These are phyloP conservation scores for Delonix regia DNA, from an alignment of 306 rosid species.

Conservation along the genomic window DNA sequence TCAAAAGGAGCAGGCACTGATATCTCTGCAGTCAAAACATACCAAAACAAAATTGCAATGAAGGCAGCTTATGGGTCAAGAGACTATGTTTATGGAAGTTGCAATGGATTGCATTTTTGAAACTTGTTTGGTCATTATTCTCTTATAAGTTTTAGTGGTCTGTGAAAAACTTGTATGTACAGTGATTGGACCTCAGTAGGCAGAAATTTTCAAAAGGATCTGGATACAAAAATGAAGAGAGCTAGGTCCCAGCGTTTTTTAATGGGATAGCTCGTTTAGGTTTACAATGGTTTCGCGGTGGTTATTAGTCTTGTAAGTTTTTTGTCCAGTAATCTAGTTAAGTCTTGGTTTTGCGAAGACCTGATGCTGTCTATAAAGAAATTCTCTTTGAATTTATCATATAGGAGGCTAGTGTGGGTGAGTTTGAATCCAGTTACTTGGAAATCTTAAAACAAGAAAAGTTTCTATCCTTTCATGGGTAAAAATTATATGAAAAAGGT, in stretches of 20 bases:
- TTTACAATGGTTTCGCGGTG: conserved; percentile 23
- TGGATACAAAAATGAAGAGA: conserved; percentile 40
- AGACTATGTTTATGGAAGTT: conserved; percentile 49
- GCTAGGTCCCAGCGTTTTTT: conserved; percentile 57
- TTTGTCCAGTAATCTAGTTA: conserved; percentile 6
- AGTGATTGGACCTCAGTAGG: conserved; percentile 55
- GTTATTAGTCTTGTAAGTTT: not conserved
- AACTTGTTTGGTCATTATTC: conserved; percentile 21
- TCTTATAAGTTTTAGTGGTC: conserved; percentile 26
- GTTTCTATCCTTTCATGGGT: too few species aligned
- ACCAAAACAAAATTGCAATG: conserved; percentile 44
- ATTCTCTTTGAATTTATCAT: not conserved
- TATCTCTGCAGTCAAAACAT: conserved; percentile 37
- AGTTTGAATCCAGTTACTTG: too few species aligned
- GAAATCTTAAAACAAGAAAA: not conserved
- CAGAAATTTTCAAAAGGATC: conserved; percentile 41
- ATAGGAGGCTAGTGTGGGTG: not conserved
- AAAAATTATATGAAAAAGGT: too few species aligned
- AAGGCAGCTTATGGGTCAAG: conserved; percentile 42
- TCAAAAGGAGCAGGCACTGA: conserved; percentile 56
- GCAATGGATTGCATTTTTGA: conserved; percentile 64
- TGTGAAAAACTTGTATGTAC: conserved; percentile 50
- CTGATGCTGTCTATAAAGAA: conserved; percentile 17
- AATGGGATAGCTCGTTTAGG: conserved; percentile 50
- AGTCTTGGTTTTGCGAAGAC: conserved; percentile 24